Percentiles rank a stretch among this genome's conserved stretches.
phyloP scores from a whole-genome alignment of 495 filamentous ascomycete species.

The Aspergillus haitiensis region DNA sequence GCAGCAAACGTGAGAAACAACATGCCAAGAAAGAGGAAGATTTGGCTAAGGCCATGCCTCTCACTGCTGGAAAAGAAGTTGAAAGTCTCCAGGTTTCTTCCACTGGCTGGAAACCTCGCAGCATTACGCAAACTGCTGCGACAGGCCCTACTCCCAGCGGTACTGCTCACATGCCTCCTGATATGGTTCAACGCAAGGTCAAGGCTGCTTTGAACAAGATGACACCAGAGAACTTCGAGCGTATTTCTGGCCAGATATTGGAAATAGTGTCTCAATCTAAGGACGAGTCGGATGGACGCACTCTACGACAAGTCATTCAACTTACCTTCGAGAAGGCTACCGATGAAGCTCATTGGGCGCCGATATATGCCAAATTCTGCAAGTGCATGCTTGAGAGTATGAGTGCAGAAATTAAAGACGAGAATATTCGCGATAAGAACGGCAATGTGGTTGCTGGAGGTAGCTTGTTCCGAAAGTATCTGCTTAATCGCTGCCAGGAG shows the following conservation, averaged over 20 bases:
- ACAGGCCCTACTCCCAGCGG: constrained; percentile 57
- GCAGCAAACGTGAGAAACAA: constrained; percentile 65
- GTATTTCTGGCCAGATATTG: constrained; percentile 89
- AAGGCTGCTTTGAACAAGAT: constrained; percentile 99
- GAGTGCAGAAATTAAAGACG: constrained; percentile 93
- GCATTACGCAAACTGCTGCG: constrained; percentile 51
- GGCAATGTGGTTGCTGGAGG: constrained; percentile 88
- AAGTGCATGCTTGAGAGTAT: constrained; percentile 94
- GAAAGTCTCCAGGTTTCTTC: constrained; percentile 70
- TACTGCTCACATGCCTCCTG: constrained; percentile 71
- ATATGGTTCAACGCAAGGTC: constrained; percentile 96
- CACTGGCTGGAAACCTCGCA: constrained; percentile 88
- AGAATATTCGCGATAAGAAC: constrained; percentile 82
- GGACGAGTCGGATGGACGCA: constrained; percentile 90
- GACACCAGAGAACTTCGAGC: constrained; percentile 98
- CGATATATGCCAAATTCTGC: constrained; percentile 99
- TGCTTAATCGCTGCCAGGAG: constrained; percentile 97
- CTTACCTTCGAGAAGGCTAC: constrained; percentile 99
- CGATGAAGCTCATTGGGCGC: constrained; percentile 97
- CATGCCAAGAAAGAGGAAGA: constrained; percentile 58
- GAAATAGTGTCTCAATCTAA: constrained; percentile 92
- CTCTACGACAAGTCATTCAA: constrained; percentile 95
- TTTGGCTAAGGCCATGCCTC: constrained; percentile 78
- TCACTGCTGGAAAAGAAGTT: constrained; percentile 76
- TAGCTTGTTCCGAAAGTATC: constrained; percentile 94